Conservation (phyloP, 2,329 filamentous ascomycete species). For the Fusarium siculi region DNA sequence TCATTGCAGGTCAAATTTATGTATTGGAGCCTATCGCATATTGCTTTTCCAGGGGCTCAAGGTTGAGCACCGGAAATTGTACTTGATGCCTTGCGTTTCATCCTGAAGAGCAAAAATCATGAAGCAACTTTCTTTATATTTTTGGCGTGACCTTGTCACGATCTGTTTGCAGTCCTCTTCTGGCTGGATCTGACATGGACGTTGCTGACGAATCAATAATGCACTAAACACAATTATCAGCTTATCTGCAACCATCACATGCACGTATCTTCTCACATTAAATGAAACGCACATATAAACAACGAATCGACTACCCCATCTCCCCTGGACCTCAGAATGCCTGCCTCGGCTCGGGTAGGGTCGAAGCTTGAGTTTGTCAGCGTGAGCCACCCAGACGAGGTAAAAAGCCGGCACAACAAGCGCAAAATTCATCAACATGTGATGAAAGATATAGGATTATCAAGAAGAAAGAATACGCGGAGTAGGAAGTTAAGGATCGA, state of each 20-base stretch:
- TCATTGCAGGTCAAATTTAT: neutral
- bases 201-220: neutral
- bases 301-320: no score
- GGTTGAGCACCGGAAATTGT: neutral
- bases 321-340: neutral
- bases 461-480: neutral
- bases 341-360: neutral
- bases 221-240: neutral
- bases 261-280: neutral
- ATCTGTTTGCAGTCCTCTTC: neutral
- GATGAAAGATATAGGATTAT: neutral
- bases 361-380: neutral
- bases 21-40: neutral
- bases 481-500: neutral
- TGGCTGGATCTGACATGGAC: neutral
- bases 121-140: neutral
- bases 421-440: constrained; percentile 7
- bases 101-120: neutral
- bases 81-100: neutral
- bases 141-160: neutral
- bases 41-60: neutral
- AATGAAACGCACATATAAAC: no score
- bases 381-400: constrained; percentile 2
- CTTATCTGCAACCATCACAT: neutral
- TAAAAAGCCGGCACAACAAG: neutral